Evolutionary conservation across 179 eudicot genomes (phyloP), one percentile per base, ranked within the genome.

Genomic region (Beta lomatogona): DNA sequence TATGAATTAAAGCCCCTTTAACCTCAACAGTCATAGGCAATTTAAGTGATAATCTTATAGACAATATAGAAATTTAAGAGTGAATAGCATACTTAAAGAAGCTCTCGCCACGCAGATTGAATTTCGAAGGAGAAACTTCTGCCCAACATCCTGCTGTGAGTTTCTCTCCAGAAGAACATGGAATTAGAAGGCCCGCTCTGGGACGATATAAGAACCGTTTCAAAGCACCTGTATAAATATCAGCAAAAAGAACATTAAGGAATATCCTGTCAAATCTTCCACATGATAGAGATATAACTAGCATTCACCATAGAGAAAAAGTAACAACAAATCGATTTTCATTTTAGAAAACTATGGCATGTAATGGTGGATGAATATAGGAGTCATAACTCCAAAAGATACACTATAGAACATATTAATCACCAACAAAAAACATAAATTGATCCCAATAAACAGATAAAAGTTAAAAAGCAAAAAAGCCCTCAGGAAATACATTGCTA

Each of bases 101-200:
- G 76, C 75, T 89, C 5, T 81, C 86, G 16, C 96, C 91, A 19
- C 96, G 92, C n/a, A 93, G 89, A 80, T 89, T 88, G 79, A 93
- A 92, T 25, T 80, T 88, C 4, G 95, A 92, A 48, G 97, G 92
- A 82, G 81, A 84, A 75, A 93, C 84, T 85, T 85, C 86, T 48
- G 88, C 86, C 97, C 97, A 92, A 85, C 87, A 82, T 83, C 94
- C 96, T 61, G 90, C 41, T 50, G 79, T 82, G 31, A 86, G 87
- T 80, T 87, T 93, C 78, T 82, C 91, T 58, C 89, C 91, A 59
- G 86, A 22, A 60, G 88, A 89, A 85, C 87, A 83, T 10, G 95
- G 93, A 84, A 93, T 88, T n/a, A 81, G 31, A 57, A 85, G 84
- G 19, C 97, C 95, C 44, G 93, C 96, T 80, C 88, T 89, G 31